Evolutionary conservation across 163 green algal species (phyloP), one percentile per base, ranked within the genome.

Genomic region (Prototheca cutis): DNA sequence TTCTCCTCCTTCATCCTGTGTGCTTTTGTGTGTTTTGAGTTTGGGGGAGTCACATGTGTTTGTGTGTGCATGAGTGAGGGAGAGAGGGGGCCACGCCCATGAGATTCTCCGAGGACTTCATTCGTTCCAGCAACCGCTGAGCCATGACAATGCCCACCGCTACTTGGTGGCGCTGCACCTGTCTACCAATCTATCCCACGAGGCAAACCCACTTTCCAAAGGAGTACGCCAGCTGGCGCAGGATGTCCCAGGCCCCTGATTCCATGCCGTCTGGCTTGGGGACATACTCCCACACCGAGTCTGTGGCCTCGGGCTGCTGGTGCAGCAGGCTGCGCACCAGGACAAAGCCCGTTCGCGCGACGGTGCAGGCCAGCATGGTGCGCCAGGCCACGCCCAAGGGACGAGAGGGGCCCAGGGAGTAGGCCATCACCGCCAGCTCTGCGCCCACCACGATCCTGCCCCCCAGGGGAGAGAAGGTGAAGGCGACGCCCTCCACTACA

Each of bases 231-330:
- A 74, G 39, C 59, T 65, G 32, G 29, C 54, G 59, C 47, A 74
- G 59, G 21, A 74, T 34, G 58, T 59, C 42, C 66, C 66, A 74
- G 2, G 59, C 54, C 33, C 53, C 24, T 18, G 59, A 48, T 3
- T 45, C 30, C n/a, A 52, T 19, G 18, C 25, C 23, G 33, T 30
- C 34, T 10, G 48, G 31, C 4, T 47, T 34, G 10, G 66, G 66
- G 48, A 65, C 54, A 59, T 60, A 74, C 7, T 74, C 59, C 66
- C 66, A 74, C 19, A 74, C 62, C 15, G 23, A 51, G 18, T 47
- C 27, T 31, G 55, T 34, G 49, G 30, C 48, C 24, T 48, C 8
- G 21, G 29, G 8, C 4, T 18, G 30, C 2, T 19, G 27, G 1
- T 24, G 13, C 4, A 15, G 25, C 27, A 45, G 2, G 4, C 53